Base-by-base conservation (phyloP, 768 basidiomycete genomes). In the Lactarius evosmus region DNA sequence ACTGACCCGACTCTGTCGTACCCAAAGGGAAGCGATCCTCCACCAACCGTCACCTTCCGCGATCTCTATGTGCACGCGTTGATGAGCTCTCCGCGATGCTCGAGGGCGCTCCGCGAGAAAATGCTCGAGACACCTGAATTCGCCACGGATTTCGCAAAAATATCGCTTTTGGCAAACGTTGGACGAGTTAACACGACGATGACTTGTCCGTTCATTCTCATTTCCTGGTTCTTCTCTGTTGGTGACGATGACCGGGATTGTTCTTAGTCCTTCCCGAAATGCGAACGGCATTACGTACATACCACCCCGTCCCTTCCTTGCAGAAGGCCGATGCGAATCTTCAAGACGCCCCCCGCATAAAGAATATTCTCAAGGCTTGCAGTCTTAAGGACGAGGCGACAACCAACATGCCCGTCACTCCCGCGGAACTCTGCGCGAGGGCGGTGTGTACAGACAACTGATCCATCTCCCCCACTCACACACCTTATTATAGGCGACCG, bases 161-260 rank as follows among this genome's bases (percentile, higher is more conserved):
- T 91, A 41, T 82, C 85, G 1, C 76, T 91, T 5, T 76, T 91
- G 30, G 85, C 88, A 25, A 92, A 92, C 69, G 85, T 91, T n/a
- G 89, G 89, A 32, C 78, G 89, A 60, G 83, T 92, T 67, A 90
- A 90, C 71, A 89, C 89, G 6, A 92, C 89, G 5, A 85, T 91
- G 82, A 89, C 89, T 64, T 93, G 90, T 91, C 71, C 49, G 50
- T 67, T 44, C 33, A 49, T 56, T 66, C 51, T 14, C 27, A 55
- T 27, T 38, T 34, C 16, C 25, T n/a, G 51, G 19, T 41, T 7
- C 22, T 52, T 30, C 30, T 40, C 51, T 9, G 51, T 44, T 51
- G 38, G 32, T 36, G 38, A 44, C 36, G 19, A 40, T 59, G 49
- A 53, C 51, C 49, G 9, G 14, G 17, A 11, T 63, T 29, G 63